These are phyloP conservation scores for Isabelozyma pseudorhagii DNA, from an alignment of 805 yeast species.

Conservation along the genomic window DNA sequence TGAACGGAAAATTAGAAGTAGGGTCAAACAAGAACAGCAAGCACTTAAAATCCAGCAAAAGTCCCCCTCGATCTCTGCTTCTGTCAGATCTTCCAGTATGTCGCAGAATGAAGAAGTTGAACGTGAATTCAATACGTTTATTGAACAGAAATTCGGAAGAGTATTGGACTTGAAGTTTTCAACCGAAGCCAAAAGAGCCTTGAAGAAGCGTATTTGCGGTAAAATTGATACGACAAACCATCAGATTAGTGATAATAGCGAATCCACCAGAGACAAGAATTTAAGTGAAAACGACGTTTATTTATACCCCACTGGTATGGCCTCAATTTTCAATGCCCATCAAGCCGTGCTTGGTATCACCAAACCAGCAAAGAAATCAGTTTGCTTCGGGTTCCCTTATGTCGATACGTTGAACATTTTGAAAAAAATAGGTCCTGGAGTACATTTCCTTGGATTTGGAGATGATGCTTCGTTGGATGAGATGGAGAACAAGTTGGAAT, in stretches of 20 bases:
- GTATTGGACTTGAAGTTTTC: conserved; percentile 77
- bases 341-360: conserved; percentile 31
- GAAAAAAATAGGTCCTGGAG: conserved; percentile 89
- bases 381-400: conserved; percentile 95
- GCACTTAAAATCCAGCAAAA: conserved; percentile 27
- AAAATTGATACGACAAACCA: conserved; percentile 45
- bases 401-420: conserved; percentile 87
- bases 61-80: conserved; percentile 30
- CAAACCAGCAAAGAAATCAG: conserved; percentile 52
- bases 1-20: conserved; percentile 4
- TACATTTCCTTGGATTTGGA: conserved; percentile 80
- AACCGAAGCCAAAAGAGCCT: conserved; percentile 68
- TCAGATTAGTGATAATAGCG: conserved; percentile 23
- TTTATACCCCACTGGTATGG: conserved; percentile 90
- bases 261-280: conserved; percentile 24
- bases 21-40: conserved; percentile 33
- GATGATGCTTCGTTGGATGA: conserved; percentile 66
- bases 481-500: conserved; percentile 56
- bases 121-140: conserved; percentile 60
- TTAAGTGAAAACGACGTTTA: conserved; percentile 66
- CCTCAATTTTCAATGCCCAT: conserved; percentile 83
- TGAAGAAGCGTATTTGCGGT: conserved; percentile 72
- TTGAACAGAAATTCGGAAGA: conserved; percentile 90
- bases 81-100: conserved; percentile 17
- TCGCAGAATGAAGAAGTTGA: conserved; percentile 30